Base-by-base conservation (phyloP, 371 early-diverging fungal species). In the Circinella umbellata region DNA sequence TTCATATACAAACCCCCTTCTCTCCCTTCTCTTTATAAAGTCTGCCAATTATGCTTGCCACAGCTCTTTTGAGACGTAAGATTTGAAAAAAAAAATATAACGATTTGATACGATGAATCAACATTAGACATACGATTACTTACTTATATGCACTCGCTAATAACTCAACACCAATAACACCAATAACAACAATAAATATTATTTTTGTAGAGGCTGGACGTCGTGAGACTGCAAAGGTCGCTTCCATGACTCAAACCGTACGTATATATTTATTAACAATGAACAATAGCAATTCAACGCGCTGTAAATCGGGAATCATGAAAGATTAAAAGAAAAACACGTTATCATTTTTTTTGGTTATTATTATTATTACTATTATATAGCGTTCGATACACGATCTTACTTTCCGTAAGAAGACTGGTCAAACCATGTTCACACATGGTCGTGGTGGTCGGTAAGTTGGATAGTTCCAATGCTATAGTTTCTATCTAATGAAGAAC, bases 391-490 rank as follows among this genome's bases (percentile, higher is more conserved):
- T 89, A 71, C 86, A 88, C 71, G 92, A 92, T 74, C 76, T 92
- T 69, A 83, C 85, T 13, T 77, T 92, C 34, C 88, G 90, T 69
- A 87, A 86, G 68, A 88, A 90, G 74, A 89, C 90, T 34, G 90
- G 91, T 72, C 86, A 91, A 68, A 82, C 88, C 71, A 81, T 91
- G 76, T 80, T 91, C 69, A 85, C 83, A 51, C 80, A 88, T 54
- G 93, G 93, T 78, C 78, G 79, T 8, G 88, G 89, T 76, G 93
- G 93, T 66, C 90, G 93, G 88, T 91, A 90, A 65, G 78, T 73
- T 55, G 14, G 10, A 34, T 42, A 9, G 42, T 9, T 42, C 1
- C 1, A 42, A 42, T 11, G 6, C 42, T 6, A 42, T 42, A 2
- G 11, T 35, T 9, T 1, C 27, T 27, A 27, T 27, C 27, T 27